Evolutionary conservation across 108 stramenopile genomes (phyloP).

Genomic region (Skeletonema potamos): DNA sequence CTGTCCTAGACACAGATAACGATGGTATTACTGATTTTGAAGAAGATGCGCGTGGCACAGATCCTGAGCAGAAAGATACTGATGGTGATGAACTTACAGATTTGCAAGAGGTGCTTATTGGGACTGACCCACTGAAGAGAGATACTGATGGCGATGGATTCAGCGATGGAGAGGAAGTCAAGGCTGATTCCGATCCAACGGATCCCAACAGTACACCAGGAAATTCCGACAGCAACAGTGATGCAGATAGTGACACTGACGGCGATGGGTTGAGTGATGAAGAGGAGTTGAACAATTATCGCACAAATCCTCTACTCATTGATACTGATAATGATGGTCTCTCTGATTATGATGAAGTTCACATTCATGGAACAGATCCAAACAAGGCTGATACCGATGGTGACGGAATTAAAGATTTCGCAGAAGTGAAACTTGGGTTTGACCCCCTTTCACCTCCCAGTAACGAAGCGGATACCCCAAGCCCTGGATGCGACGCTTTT

Average conservation of each 20-base stretch:
- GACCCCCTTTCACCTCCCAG: slow-evolving; percentile 1
- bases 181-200: slow-evolving; percentile 8
- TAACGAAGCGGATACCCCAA: background rate
- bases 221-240: too few species aligned
- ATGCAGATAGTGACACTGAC: background rate
- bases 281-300: background rate
- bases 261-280: slow-evolving; percentile 14
- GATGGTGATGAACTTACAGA: slow-evolving; percentile 22
- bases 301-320: background rate
- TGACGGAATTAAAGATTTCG: slow-evolving; percentile 11
- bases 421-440: slow-evolving; percentile 7
- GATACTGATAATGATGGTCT: slow-evolving; percentile 20
- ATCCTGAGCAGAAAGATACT: slow-evolving; percentile 1
- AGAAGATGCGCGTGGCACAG: background rate
- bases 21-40: slow-evolving; percentile 14
- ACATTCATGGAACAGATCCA: slow-evolving; percentile 14
- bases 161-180: slow-evolving; percentile 16
- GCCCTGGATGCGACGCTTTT: slow-evolving; percentile 18
- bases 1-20: background rate
- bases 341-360: slow-evolving; percentile 8
- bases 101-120: slow-evolving; percentile 9
- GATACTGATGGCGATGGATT: slow-evolving; percentile 25
- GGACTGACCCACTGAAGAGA: slow-evolving; percentile 6
- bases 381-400: slow-evolving; percentile 8
- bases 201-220: background rate